A percentile compares a stretch with the other conserved stretches of the same genome.
Conservation (phyloP, 495 filamentous ascomycete species). For the Xylaria sp. region DNA sequence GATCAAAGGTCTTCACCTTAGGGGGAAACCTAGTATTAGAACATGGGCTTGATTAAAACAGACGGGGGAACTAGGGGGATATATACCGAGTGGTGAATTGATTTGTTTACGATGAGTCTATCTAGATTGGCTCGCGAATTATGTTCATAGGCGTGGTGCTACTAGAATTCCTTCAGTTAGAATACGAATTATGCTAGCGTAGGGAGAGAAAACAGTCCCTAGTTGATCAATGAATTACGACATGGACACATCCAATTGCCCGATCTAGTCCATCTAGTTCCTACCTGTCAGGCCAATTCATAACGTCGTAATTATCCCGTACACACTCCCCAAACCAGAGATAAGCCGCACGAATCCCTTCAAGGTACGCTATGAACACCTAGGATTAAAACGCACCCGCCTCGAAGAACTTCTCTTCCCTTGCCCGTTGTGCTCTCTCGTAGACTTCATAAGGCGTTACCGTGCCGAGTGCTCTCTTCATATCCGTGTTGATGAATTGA, state of each 20-base stretch:
- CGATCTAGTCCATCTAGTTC: constrained; percentile 3
- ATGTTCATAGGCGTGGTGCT: neutral
- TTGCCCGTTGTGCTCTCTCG: constrained; percentile 57
- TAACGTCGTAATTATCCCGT: neutral
- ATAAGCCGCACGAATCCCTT: neutral
- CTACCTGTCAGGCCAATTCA: neutral
- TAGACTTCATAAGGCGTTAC: constrained; percentile 84
- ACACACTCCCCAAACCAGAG: neutral
- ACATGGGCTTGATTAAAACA: too few species aligned
- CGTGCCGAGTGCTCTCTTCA: constrained; percentile 82
- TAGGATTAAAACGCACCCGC: constrained; percentile 32
- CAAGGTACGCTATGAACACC: neutral
- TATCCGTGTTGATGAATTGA: constrained; percentile 81
- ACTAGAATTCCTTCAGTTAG: neutral
- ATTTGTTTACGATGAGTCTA: neutral
- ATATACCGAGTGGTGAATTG: neutral
- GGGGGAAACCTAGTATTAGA: too few species aligned
- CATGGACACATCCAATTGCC: neutral
- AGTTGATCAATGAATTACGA: neutral
- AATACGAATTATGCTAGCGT: neutral
- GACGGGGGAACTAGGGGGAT: neutral
- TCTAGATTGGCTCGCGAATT: neutral
- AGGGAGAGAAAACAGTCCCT: neutral
- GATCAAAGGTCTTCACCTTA: too few species aligned
- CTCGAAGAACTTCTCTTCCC: constrained; percentile 51